A percentile compares a stretch with the other conserved stretches of the same genome.
These are phyloP conservation scores for Boletellus emodensis DNA, from an alignment of 768 basidiomycete genomes.

Conservation along the genomic window DNA sequence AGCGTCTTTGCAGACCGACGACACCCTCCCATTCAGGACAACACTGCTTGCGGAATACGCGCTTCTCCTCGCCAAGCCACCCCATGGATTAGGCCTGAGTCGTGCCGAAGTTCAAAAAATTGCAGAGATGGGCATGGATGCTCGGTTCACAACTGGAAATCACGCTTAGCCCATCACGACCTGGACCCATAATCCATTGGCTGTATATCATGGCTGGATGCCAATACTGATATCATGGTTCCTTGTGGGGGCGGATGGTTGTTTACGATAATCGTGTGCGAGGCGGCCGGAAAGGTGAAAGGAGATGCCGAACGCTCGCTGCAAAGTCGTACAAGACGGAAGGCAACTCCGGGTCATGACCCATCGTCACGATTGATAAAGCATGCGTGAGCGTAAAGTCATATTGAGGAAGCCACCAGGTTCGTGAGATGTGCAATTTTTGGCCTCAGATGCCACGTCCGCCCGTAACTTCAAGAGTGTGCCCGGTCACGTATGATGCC, in stretches of 20 bases:
- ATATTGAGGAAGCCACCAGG: neutral
- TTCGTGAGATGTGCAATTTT: neutral
- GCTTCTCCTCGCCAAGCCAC: conserved; percentile 66
- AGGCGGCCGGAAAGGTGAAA: too few species aligned
- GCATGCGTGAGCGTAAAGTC: neutral
- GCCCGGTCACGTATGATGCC: conserved; percentile 76
- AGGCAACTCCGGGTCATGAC: neutral
- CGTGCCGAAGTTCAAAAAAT: conserved; percentile 53
- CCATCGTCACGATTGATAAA: neutral
- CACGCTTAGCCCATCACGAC: too few species aligned
- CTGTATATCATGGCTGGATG: too few species aligned
- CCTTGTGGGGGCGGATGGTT: too few species aligned
- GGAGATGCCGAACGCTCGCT: neutral
- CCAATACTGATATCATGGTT: too few species aligned
- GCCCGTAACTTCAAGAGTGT: conserved; percentile 82
- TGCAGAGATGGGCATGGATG: conserved; percentile 58
- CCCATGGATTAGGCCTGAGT: conserved; percentile 65
- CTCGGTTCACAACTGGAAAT: conserved; percentile 16
- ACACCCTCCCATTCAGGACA: conserved; percentile 73
- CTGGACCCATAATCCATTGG: too few species aligned
- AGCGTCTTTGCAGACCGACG: conserved; percentile 61
- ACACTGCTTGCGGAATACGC: conserved; percentile 77
- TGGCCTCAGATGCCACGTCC: conserved; percentile 61
- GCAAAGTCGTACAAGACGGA: neutral
- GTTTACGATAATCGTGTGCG: too few species aligned